Percentiles rank a stretch among this genome's conserved stretches.
phyloP scores from a whole-genome alignment of 1,284 basidiomycete genomes.

The Puccinia triticina region DNA sequence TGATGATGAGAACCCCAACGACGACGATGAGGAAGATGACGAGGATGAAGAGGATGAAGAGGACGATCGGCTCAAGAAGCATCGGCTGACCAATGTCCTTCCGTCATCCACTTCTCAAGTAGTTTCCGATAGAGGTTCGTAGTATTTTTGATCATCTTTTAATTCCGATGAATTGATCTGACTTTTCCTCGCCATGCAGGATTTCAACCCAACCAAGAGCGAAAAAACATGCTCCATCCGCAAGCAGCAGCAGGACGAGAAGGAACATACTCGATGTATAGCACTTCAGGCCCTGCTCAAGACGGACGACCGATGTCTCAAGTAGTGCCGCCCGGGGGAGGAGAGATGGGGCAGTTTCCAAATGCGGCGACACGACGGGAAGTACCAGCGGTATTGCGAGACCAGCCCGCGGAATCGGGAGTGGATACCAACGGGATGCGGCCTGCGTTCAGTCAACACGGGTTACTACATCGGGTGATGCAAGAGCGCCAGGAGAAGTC shows the following conservation, averaged over 20 bases:
- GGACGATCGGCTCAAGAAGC: constrained; percentile 21
- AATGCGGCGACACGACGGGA: constrained; percentile 43
- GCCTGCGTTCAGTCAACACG: constrained; percentile 81
- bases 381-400: constrained; percentile 55
- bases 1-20: constrained; percentile 56
- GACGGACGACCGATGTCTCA: constrained; percentile 3
- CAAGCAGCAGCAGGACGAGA: neutral
- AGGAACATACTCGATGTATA: constrained; percentile 22
- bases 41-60: neutral
- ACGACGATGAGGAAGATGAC: constrained; percentile 54
- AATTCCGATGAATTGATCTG: neutral
- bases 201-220: neutral
- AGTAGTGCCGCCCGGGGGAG: neutral
- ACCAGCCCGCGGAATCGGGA: constrained; percentile 17
- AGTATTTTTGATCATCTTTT: neutral
- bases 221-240: neutral
- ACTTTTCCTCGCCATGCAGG: neutral
- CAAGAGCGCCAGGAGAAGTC: constrained; percentile 94
- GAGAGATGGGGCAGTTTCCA: constrained; percentile 42
- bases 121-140: constrained; percentile 10
- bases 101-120: neutral
- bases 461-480: constrained; percentile 87
- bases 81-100: neutral
- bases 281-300: constrained; percentile 29
- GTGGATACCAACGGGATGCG: constrained; percentile 52